These are phyloP conservation scores for Fusarium scirpi DNA, from an alignment of 2,329 filamentous ascomycete genomes.

Conservation along the genomic window DNA sequence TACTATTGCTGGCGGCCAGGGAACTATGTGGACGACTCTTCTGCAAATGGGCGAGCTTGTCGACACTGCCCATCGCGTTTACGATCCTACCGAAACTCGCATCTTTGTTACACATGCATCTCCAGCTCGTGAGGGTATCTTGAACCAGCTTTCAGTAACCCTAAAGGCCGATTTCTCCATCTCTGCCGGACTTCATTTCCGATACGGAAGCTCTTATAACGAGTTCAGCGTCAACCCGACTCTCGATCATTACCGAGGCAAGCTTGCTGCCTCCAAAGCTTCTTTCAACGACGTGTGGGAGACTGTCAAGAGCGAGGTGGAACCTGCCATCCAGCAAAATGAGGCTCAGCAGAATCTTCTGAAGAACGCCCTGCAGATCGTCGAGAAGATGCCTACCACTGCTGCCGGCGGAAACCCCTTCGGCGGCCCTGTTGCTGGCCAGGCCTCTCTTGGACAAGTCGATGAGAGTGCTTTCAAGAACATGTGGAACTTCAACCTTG, in stretches of 20 bases:
- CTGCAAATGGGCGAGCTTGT: conserved; percentile 98
- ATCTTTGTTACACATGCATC: conserved; percentile 98
- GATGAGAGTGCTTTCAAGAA: conserved; percentile 99
- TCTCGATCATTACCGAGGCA: conserved; percentile 97
- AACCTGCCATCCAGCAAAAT: conserved; percentile 93
- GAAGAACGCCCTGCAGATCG: conserved; percentile 89
- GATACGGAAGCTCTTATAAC: conserved; percentile 99
- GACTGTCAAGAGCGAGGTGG: conserved; percentile 95
- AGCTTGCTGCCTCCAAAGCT: conserved; percentile 96
- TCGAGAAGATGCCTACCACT: conserved; percentile 97
- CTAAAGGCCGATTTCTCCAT: conserved; percentile 98
- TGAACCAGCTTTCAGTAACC: conserved; percentile 97
- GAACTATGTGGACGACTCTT: conserved; percentile 99
- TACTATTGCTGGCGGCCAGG: conserved; percentile 97
- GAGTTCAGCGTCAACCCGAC: conserved; percentile 99
- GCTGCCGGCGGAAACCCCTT: conserved; percentile 98
- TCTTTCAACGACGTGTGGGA: conserved; percentile 99
- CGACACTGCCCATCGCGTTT: conserved; percentile 97
- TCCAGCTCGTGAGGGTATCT: conserved; percentile 92
- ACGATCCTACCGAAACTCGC: conserved; percentile 96
- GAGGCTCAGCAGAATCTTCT: conserved; percentile 93
- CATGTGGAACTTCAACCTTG: conserved; percentile 99
- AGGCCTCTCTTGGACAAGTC: conserved; percentile 82
- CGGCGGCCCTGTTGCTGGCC: conserved; percentile 82
- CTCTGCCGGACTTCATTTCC: conserved; percentile 96